Percentiles rank a stretch among this genome's conserved stretches.
phyloP scores from a whole-genome alignment of 345 rosid genomes.

The Anacardium occidentale region DNA sequence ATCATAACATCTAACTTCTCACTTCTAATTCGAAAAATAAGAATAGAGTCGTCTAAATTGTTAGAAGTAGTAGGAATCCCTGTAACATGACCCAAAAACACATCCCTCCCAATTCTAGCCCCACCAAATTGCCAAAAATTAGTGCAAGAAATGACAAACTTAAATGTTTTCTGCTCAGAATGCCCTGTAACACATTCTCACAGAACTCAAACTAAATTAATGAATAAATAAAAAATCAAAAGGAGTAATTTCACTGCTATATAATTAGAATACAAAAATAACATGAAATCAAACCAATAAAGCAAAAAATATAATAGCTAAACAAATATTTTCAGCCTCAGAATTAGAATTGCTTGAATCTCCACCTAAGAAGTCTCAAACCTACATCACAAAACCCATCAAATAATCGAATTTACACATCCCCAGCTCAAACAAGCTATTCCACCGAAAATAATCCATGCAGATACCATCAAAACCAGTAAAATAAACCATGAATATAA shows the following conservation, averaged over 20 bases:
- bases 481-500: too few species aligned
- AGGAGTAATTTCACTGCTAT: too few species aligned
- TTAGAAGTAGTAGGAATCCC: too few species aligned
- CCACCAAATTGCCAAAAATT: too few species aligned
- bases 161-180: not conserved
- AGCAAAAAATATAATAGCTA: not conserved
- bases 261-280: too few species aligned
- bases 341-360: not conserved
- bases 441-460: not conserved
- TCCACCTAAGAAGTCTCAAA: not conserved
- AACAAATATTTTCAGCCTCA: not conserved
- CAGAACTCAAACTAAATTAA: not conserved
- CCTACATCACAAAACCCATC: not conserved
- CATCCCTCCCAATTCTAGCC: conserved; percentile 4
- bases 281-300: not conserved
- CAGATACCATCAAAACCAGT: too few species aligned
- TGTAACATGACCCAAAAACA: not conserved
- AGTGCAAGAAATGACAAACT: not conserved
- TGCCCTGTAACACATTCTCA: not conserved
- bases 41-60: too few species aligned
- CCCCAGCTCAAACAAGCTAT: not conserved
- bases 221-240: too few species aligned
- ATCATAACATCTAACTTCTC: too few species aligned
- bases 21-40: too few species aligned
- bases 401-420: not conserved